A percentile compares a stretch with the other conserved stretches of the same genome.
Evolutionary conservation across 2,329 filamentous ascomycete species (phyloP).

Genomic region (Drechslerella dactyloides): DNA sequence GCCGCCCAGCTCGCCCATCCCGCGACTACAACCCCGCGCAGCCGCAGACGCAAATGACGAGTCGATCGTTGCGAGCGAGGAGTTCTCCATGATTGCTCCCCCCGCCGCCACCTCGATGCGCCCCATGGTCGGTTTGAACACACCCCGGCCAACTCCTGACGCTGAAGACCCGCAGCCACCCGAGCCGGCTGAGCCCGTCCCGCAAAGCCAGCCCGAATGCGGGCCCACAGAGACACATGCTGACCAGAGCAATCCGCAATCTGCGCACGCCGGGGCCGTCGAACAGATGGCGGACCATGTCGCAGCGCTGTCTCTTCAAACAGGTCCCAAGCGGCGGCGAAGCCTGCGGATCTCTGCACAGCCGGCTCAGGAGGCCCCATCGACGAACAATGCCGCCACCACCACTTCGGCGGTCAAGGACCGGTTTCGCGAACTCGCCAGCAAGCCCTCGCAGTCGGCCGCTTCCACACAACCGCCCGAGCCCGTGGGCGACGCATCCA

Average conservation of each 20-base stretch:
- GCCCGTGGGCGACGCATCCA: conserved; percentile 28
- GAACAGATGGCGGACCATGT: conserved; percentile 19
- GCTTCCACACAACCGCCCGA: background rate
- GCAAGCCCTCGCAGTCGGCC: conserved; percentile 12
- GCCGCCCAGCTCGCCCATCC: conserved; percentile 34
- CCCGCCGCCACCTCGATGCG: conserved; percentile 1
- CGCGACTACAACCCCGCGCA: conserved; percentile 1
- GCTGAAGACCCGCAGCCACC: conserved; percentile 10
- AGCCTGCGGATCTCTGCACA: conserved; percentile 28
- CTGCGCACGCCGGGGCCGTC: background rate
- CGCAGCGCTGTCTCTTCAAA: conserved; percentile 21
- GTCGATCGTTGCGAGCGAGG: conserved; percentile 40
- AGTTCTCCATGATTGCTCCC: conserved; percentile 49
- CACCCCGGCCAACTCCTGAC: conserved; percentile 36
- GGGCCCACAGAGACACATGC: background rate
- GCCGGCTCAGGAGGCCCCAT: conserved; percentile 4
- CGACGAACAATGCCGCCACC: background rate
- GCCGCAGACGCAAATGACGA: conserved; percentile 12
- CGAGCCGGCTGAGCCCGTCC: background rate
- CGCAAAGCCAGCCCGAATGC: conserved; percentile 2
- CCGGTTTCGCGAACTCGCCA: conserved; percentile 38
- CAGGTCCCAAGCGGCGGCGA: conserved; percentile 22
- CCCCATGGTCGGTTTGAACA: conserved; percentile 21
- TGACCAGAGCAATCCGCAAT: conserved; percentile 1
- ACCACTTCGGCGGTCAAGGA: conserved; percentile 25